These are phyloP conservation scores for Alternaria hordeiaustralica DNA, from an alignment of 2,329 filamentous ascomycete genomes.

Conservation along the genomic window DNA sequence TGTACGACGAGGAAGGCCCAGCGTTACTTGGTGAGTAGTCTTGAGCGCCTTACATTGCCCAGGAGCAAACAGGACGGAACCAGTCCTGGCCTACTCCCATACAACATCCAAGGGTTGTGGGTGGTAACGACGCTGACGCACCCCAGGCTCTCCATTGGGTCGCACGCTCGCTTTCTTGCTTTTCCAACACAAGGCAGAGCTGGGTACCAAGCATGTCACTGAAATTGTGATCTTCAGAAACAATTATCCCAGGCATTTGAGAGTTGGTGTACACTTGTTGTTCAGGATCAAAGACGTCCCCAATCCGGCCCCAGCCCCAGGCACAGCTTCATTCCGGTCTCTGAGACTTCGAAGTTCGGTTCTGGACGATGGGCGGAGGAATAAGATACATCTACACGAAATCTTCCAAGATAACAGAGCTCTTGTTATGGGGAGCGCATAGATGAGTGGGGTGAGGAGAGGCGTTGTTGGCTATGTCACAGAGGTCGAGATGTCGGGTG, in stretches of 20 bases:
- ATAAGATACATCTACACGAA: background rate
- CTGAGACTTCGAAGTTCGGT: background rate
- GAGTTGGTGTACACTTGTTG: background rate
- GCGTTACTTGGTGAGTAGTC: slow-evolving; percentile 18
- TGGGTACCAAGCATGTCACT: slow-evolving; percentile 7
- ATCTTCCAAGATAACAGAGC: background rate
- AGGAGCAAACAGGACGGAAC: too few relatives aligned
- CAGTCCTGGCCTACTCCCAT: too few relatives aligned
- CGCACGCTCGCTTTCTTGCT: slow-evolving; percentile 8
- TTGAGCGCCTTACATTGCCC: too few relatives aligned
- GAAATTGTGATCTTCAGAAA: background rate
- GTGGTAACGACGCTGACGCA: background rate
- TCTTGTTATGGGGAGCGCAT: background rate
- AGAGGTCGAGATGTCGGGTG: too few relatives aligned
- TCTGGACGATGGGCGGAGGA: background rate
- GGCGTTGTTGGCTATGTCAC: too few relatives aligned
- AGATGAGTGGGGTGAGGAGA: background rate
- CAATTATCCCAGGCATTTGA: too few relatives aligned
- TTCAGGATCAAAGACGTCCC: slow-evolving; percentile 5
- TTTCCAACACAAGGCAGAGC: slow-evolving; percentile 12
- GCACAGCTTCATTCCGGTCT: background rate
- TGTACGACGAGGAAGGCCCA: slow-evolving; percentile 4
- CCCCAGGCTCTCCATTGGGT: slow-evolving; percentile 11
- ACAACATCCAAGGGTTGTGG: too few relatives aligned
- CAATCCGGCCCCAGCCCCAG: background rate